phyloP scores from a whole-genome alignment of 2,329 filamentous ascomycete species.

The Penicillium brevicompactum region DNA sequence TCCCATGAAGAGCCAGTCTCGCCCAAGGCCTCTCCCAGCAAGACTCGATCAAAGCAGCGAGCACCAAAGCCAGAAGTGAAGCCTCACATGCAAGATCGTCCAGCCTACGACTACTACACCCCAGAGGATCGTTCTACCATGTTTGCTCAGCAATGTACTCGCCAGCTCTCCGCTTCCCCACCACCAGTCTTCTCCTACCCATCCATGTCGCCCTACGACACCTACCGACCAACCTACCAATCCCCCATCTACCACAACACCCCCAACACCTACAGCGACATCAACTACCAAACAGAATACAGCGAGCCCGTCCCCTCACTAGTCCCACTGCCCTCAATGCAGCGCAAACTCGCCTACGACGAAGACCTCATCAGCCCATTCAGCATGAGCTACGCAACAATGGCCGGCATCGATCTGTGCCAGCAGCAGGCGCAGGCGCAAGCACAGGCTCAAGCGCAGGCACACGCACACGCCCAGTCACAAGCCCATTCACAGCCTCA shows the following conservation, averaged over 20 bases:
- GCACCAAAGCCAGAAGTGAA: constrained; percentile 30
- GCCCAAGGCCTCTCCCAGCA: constrained; percentile 25
- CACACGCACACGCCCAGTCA: constrained; percentile 26
- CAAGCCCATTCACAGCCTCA: constrained; percentile 12
- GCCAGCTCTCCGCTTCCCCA: constrained; percentile 62
- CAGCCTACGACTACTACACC: constrained; percentile 36
- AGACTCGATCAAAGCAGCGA: constrained; percentile 30
- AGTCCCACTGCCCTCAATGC: constrained; percentile 52
- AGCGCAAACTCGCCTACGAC: constrained; percentile 54
- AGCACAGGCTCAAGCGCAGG: constrained; percentile 30
- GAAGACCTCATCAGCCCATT: constrained; percentile 61
- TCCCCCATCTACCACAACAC: constrained; percentile 38
- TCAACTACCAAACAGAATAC: constrained; percentile 43
- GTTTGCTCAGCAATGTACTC: constrained; percentile 61
- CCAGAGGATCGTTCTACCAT: constrained; percentile 53
- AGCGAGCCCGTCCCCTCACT: constrained; percentile 44
- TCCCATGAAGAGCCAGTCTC: constrained; percentile 55
- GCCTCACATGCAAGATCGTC: constrained; percentile 31
- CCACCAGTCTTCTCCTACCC: constrained; percentile 59
- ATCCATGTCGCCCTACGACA: constrained; percentile 50
- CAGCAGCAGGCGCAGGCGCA: constrained; percentile 33
- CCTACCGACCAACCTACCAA: constrained; percentile 42
- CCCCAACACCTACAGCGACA: constrained; percentile 34
- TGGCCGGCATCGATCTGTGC: constrained; percentile 58
- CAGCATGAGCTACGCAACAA: constrained; percentile 62